Conservation (phyloP, 768 basidiomycete species). For the Chalciporus chontae region DNA sequence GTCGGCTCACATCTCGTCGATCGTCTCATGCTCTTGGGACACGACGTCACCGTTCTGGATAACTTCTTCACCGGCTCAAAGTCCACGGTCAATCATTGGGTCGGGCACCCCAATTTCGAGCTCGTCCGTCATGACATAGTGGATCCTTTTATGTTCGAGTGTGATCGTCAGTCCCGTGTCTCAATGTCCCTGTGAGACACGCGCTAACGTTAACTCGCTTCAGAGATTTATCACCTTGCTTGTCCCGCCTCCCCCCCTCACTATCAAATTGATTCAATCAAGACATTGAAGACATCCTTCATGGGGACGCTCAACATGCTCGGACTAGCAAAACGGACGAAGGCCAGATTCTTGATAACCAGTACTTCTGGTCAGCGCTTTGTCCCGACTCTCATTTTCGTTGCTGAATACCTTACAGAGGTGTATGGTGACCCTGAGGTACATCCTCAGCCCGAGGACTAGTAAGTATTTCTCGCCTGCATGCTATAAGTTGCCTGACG, state of each 20-base stretch:
- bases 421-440: conserved; percentile 98
- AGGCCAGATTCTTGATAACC: conserved; percentile 93
- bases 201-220: neutral
- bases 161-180: conserved; percentile 67
- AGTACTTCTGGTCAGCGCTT: conserved; percentile 79
- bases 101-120: conserved; percentile 98
- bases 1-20: conserved; percentile 98
- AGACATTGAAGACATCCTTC: conserved; percentile 98
- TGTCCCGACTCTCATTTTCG: neutral
- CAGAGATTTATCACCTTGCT: conserved; percentile 97
- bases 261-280: conserved; percentile 97
- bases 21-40: conserved; percentile 94
- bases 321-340: conserved; percentile 93
- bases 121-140: conserved; percentile 97
- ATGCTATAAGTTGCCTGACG: conserved; percentile 13
- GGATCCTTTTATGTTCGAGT: conserved; percentile 97
- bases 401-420: conserved; percentile 45
- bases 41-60: conserved; percentile 95
- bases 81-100: conserved; percentile 94
- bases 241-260: conserved; percentile 97
- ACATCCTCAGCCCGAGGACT: conserved; percentile 94
- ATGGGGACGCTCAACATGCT: conserved; percentile 99
- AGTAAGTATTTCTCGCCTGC: conserved; percentile 48
- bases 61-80: conserved; percentile 99
- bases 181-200: neutral